Evolutionary conservation across 2,329 filamentous ascomycete genomes (phyloP).

Genomic region (Trichoderma gracile): DNA sequence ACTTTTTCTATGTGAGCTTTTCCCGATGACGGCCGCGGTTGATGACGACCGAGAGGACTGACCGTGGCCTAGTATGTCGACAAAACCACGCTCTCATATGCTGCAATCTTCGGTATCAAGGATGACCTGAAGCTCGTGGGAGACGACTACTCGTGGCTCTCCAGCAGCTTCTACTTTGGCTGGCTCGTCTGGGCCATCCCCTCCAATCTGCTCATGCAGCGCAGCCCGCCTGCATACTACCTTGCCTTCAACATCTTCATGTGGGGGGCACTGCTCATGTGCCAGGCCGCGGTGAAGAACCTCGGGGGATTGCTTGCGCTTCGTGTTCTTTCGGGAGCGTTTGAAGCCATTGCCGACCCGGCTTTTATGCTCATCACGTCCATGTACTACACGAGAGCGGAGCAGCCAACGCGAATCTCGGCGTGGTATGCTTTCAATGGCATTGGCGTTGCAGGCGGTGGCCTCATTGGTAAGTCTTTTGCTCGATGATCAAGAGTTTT

Average conservation of each 20-base stretch:
- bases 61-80: conserved; percentile 34
- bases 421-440: conserved; percentile 62
- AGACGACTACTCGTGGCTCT: conserved; percentile 54
- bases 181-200: conserved; percentile 42
- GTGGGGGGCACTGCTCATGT: conserved; percentile 51
- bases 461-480: conserved; percentile 39
- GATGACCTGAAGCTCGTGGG: conserved; percentile 59
- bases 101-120: conserved; percentile 64
- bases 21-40: background rate
- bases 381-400: conserved; percentile 64
- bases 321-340: conserved; percentile 62
- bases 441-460: conserved; percentile 59
- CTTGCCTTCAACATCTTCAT: conserved; percentile 54
- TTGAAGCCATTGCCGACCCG: conserved; percentile 55
- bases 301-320: conserved; percentile 58
- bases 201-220: conserved; percentile 38
- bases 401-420: conserved; percentile 62
- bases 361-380: conserved; percentile 63
- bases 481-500: no score
- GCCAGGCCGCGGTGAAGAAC: conserved; percentile 56
- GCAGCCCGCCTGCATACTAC: conserved; percentile 41
- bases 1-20: conserved; percentile 41
- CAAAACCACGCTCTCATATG: conserved; percentile 61
- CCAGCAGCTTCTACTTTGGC: conserved; percentile 42
- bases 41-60: background rate